Evolutionary conservation across 75 land plant genomes (phyloP), one percentile per base, ranked within the genome.

Genomic region (Pinus albicaulis): DNA sequence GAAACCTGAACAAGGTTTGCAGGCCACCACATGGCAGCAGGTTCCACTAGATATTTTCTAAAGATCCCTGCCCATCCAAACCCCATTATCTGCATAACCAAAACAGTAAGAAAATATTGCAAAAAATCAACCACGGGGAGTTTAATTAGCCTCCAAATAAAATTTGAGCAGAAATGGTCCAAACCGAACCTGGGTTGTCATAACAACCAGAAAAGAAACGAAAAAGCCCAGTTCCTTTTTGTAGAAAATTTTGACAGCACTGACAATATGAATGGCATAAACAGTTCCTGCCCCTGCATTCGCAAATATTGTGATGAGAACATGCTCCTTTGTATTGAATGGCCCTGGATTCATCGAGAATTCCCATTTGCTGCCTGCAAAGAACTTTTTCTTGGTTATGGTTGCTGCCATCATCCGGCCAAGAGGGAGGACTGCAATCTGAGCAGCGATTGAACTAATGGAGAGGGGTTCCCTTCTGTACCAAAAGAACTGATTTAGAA

Each of bases 1-100:
- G 92, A 86, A 62, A 91, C 91, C 74, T 89, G 91, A 59, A 90
- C 91, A 8, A 91, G 77, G 66, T 91, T 91, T 23, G 89, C 56
- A 73, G 93, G 93, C 91, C 93, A 91, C 93, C 93, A 91, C 93
- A 91, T 91, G 31, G 81, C 84, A 64, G 79, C 89, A 48, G 91
- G 93, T 66, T 91, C 85, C n/a, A 91, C 89, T 65, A 91, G 52
- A 76, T 86, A 89, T 71, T 73, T 86, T 63, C 93, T 75, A 20
- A 91, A 75, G 74, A 91, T 58, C 13, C 93, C 93, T 22, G 89
- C 93, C 93, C 93, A 91, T 26, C 93, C 93, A 86, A 88, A 91
- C 7, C 93, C 93, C 58, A 91, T 19, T 10, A 91, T 14, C 91
- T 91, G 79, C 81, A 73, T 16, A 77, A 15, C 58, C 1, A 57